A percentile compares a stretch with the other conserved stretches of the same genome.
Evolutionary conservation across 169 alveolate genomes (phyloP).

Genomic region (Eimeria acervulina): DNA sequence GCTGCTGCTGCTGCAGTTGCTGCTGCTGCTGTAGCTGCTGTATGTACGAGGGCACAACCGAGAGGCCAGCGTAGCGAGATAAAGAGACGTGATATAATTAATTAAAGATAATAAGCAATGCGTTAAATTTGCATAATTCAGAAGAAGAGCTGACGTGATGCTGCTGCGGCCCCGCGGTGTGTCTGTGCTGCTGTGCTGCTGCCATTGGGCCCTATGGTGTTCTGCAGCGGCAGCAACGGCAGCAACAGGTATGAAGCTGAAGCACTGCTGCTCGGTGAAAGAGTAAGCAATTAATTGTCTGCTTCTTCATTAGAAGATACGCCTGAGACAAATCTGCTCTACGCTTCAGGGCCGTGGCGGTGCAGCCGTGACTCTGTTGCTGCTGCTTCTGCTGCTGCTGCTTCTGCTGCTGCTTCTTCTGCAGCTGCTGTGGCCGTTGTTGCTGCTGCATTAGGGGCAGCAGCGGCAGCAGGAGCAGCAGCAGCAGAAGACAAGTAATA

Average conservation of each 20-base stretch:
- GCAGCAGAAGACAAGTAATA: background rate
- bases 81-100: background rate
- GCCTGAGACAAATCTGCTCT: background rate
- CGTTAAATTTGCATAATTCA: background rate
- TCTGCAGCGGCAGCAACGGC: constrained; percentile 26
- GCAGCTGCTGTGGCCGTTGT: constrained; percentile 4
- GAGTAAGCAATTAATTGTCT: background rate
- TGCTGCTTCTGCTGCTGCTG: constrained; percentile 63
- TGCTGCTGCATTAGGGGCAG: background rate
- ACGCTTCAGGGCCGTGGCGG: background rate
- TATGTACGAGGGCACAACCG: too few relatives aligned
- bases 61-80: background rate
- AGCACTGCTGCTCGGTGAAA: background rate
- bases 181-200: constrained; percentile 68
- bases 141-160: background rate
- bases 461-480: background rate
- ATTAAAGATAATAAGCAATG: background rate
- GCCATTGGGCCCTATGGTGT: background rate
- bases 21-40: constrained; percentile 1
- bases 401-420: constrained; percentile 24
- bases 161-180: background rate
- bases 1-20: constrained; percentile 26
- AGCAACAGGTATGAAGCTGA: constrained; percentile 16
- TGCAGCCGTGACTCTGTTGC: constrained; percentile 36
- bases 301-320: background rate